These are phyloP conservation scores for Sporothrix brasiliensis DNA, from an alignment of 2,329 filamentous ascomycete genomes.

Conservation along the genomic window DNA sequence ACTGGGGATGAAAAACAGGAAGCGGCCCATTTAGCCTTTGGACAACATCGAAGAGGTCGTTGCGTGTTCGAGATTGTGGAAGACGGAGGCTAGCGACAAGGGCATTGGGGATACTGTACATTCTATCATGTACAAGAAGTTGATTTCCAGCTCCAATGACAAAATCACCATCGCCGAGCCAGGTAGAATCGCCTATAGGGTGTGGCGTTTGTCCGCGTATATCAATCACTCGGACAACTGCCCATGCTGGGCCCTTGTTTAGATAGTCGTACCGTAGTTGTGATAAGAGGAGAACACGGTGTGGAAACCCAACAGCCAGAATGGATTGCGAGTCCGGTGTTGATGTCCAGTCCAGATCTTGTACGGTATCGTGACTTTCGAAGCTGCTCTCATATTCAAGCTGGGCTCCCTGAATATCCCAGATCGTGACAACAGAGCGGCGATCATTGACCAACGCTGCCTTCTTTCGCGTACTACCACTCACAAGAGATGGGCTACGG, in stretches of 20 bases:
- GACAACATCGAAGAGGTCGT: conserved; percentile 78
- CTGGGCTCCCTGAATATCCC: conserved; percentile 81
- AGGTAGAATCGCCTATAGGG: conserved; percentile 89
- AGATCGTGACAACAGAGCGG: conserved; percentile 79
- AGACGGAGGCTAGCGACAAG: conserved; percentile 58
- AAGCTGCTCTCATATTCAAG: conserved; percentile 81
- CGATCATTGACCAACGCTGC: conserved; percentile 77
- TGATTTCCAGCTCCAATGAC: conserved; percentile 91
- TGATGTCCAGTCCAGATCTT: conserved; percentile 91
- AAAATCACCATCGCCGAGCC: conserved; percentile 82
- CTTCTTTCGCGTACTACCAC: conserved; percentile 84
- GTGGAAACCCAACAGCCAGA: conserved; percentile 88
- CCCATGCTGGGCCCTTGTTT: conserved; percentile 87
- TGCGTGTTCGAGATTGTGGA: conserved; percentile 53
- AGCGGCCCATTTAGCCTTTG: conserved; percentile 83
- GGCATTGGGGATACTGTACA: conserved; percentile 66
- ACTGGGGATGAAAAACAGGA: conserved; percentile 89
- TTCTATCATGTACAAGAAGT: conserved; percentile 79
- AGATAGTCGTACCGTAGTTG: conserved; percentile 93
- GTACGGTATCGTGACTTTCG: conserved; percentile 71
- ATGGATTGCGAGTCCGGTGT: conserved; percentile 88
- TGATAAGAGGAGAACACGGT: conserved; percentile 76
- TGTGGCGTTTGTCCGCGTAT: conserved; percentile 83
- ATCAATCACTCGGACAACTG: conserved; percentile 77
- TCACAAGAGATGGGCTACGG: conserved; percentile 71